Conservation (phyloP, 805 yeast genomes). For the Debaryomyces maramus region DNA sequence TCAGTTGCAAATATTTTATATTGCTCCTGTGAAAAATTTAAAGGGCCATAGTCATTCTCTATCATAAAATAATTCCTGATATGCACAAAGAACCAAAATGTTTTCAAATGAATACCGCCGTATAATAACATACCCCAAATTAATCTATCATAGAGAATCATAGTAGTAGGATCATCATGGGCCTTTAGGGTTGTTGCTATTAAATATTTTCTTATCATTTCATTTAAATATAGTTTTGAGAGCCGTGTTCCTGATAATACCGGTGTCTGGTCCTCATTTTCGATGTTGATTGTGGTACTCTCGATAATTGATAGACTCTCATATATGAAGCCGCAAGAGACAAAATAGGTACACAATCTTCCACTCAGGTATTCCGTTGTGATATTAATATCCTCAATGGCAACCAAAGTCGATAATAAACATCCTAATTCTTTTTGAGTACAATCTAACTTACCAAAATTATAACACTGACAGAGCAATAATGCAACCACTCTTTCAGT, state of each 20-base stretch:
- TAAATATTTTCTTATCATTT: slow-evolving; percentile 40
- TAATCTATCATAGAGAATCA: slow-evolving; percentile 36
- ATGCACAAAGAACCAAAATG: slow-evolving; percentile 43
- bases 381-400: slow-evolving; percentile 9
- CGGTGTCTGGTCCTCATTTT: slow-evolving; percentile 6
- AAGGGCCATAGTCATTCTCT: slow-evolving; percentile 21
- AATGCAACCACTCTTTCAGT: slow-evolving; percentile 12
- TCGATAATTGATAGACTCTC: slow-evolving; percentile 19
- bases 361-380: slow-evolving; percentile 19
- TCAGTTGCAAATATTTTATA: slow-evolving; percentile 15
- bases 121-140: slow-evolving; percentile 43
- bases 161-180: slow-evolving; percentile 38
- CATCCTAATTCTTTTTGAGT: slow-evolving; percentile 7
- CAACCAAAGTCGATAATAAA: slow-evolving; percentile 9
- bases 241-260: slow-evolving; percentile 11
- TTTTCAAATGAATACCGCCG: slow-evolving; percentile 45
- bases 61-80: slow-evolving; percentile 29
- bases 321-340: slow-evolving; percentile 20
- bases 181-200: slow-evolving; percentile 30
- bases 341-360: slow-evolving; percentile 26
- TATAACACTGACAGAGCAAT: slow-evolving; percentile 13
- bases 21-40: slow-evolving; percentile 28
- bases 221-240: slow-evolving; percentile 17
- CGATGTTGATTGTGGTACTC: slow-evolving; percentile 7
- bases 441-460: slow-evolving; percentile 14